These are phyloP conservation scores for Albugo laibachii DNA, from an alignment of 352 stramenopile genomes.

Conservation along the genomic window DNA sequence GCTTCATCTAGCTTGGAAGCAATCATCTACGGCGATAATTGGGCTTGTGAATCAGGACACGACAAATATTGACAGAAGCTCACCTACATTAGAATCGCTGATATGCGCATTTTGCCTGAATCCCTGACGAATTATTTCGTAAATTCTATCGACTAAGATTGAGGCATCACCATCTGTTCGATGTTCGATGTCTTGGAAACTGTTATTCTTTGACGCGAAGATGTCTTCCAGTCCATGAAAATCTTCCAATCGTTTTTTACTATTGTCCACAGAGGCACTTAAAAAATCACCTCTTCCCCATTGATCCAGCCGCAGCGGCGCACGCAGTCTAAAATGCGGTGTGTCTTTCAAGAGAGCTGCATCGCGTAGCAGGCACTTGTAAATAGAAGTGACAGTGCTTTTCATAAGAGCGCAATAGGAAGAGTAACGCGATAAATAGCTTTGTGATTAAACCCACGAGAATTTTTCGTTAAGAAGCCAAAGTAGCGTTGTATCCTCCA, in stretches of 20 bases:
- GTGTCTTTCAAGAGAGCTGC: slow-evolving; percentile 24
- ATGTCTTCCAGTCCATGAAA: slow-evolving; percentile 25
- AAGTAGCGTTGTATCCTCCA: neutral
- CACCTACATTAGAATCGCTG: slow-evolving; percentile 16
- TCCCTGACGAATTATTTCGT: slow-evolving; percentile 15
- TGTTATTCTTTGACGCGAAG: slow-evolving; percentile 16
- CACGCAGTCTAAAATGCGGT: slow-evolving; percentile 39
- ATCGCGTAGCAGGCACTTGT: slow-evolving; percentile 46
- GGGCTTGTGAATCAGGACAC: neutral
- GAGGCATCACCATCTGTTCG: slow-evolving; percentile 6
- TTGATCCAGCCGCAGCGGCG: slow-evolving; percentile 27
- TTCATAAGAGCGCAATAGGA: too few relatives aligned
- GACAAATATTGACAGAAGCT: neutral
- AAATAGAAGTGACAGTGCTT: slow-evolving; percentile 14
- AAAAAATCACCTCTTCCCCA: slow-evolving; percentile 40
- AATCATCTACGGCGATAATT: slow-evolving; percentile 9
- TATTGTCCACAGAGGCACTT: slow-evolving; percentile 4
- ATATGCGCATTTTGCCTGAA: slow-evolving; percentile 25
- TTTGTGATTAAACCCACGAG: slow-evolving; percentile 1
- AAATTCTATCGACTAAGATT: slow-evolving; percentile 10
- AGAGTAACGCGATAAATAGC: too few relatives aligned
- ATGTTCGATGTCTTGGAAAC: slow-evolving; percentile 10
- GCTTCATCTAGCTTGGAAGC: slow-evolving; percentile 41
- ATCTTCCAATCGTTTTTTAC: slow-evolving; percentile 4
- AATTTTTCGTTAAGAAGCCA: slow-evolving; percentile 4